A percentile compares a stretch with the other conserved stretches of the same genome.
Conservation (phyloP, 2,329 filamentous ascomycete genomes). For the Seiridium unicorne region DNA sequence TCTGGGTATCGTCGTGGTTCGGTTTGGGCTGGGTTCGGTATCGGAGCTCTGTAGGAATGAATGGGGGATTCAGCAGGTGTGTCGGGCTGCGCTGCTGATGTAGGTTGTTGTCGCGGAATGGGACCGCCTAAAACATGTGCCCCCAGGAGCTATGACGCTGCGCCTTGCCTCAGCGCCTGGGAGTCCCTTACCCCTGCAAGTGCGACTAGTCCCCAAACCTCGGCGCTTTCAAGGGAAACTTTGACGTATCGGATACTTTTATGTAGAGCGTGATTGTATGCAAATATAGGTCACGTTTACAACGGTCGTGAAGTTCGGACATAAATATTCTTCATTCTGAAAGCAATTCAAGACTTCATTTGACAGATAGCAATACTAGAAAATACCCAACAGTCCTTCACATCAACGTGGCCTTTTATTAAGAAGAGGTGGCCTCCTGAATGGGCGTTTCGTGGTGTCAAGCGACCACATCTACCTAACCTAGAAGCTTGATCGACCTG, state of each 20-base stretch:
- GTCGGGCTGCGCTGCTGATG: background rate
- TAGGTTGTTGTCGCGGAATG: background rate
- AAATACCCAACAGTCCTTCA: background rate
- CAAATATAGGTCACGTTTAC: background rate
- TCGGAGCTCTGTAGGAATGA: background rate
- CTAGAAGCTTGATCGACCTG: background rate
- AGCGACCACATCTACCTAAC: background rate
- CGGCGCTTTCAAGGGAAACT: too few relatives aligned
- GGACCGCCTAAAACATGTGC: conserved; percentile 7
- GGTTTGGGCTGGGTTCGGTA: background rate
- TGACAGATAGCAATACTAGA: background rate
- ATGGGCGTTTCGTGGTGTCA: background rate
- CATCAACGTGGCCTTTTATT: too few relatives aligned
- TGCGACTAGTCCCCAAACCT: background rate
- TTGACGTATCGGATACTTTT: background rate
- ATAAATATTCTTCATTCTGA: background rate
- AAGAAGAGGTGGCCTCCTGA: background rate
- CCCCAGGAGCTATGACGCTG: conserved; percentile 11
- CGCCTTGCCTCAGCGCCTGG: background rate
- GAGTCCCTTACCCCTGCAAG: background rate
- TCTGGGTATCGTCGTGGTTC: background rate
- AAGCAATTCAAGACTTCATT: background rate
- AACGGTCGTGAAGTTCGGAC: background rate
- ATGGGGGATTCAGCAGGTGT: background rate
- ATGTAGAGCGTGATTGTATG: accelerated